Evolutionary conservation across 345 rosid species (phyloP).

Genomic region (Eucalyptus pumila): DNA sequence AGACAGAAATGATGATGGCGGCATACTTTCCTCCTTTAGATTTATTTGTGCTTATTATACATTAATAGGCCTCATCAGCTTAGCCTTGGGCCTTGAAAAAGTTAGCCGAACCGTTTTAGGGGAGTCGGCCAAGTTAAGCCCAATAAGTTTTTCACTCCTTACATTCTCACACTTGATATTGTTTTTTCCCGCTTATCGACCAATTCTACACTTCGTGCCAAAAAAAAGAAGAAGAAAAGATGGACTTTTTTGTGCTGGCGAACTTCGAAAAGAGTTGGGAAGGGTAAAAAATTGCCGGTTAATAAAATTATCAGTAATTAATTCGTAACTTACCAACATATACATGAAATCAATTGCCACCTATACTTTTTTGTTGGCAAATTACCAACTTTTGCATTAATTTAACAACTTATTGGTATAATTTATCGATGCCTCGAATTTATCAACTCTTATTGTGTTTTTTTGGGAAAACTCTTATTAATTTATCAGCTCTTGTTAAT

Average conservation of each 20-base stretch:
- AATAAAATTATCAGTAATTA: too few species aligned
- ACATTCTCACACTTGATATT: neutral
- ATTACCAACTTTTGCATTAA: neutral
- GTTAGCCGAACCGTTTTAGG: neutral
- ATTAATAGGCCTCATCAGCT: neutral
- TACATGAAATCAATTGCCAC: neutral
- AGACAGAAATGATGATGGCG: conserved; percentile 10
- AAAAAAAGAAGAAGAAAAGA: too few species aligned
- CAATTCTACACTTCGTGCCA: neutral
- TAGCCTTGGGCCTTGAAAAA: neutral
- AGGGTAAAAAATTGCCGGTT: neutral
- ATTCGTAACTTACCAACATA: neutral
- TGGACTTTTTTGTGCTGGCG: neutral
- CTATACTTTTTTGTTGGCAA: neutral
- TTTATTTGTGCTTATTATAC: neutral
- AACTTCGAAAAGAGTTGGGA: neutral
- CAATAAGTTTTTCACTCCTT: neutral
- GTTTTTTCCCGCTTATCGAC: neutral
- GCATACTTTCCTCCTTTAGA: neutral
- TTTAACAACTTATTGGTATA: neutral
- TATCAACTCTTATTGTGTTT: too few species aligned
- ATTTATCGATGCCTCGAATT: neutral
- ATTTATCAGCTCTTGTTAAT: neutral
- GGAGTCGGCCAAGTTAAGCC: neutral
- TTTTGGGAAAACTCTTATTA: too few species aligned